Percentiles rank a stretch among this genome's conserved stretches.
Evolutionary conservation across 2,329 filamentous ascomycete genomes (phyloP).

Genomic region (Monilinia vaccinii-corymbosi): DNA sequence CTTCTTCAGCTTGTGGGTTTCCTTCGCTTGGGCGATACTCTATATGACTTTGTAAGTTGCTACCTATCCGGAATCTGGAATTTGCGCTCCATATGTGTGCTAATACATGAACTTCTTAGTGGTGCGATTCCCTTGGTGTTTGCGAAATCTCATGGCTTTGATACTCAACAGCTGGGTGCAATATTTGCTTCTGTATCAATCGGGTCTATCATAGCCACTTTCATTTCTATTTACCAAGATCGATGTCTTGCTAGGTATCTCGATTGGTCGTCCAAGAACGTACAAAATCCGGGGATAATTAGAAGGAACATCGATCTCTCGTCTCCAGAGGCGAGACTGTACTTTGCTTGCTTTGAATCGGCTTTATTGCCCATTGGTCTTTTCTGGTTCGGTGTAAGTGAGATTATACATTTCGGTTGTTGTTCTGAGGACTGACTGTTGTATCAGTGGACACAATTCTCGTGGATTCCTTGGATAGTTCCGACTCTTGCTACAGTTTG

Average conservation of each 20-base stretch:
- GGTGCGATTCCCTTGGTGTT: constrained; percentile 75
- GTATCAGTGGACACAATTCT: constrained; percentile 58
- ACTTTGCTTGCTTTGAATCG: constrained; percentile 72
- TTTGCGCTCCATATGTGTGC: not conserved
- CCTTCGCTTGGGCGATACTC: constrained; percentile 82
- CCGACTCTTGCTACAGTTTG: constrained; percentile 62
- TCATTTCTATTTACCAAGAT: constrained; percentile 65
- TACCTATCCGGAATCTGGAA: not conserved
- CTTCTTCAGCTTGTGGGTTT: constrained; percentile 82
- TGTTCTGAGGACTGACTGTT: not conserved
- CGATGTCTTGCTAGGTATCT: constrained; percentile 44
- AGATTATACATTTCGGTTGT: not conserved
- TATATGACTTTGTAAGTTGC: constrained; percentile 61
- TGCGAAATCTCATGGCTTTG: constrained; percentile 56
- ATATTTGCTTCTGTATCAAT: constrained; percentile 67
- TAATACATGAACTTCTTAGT: constrained; percentile 1
- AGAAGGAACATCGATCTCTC: constrained; percentile 27
- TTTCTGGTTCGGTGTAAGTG: constrained; percentile 42
- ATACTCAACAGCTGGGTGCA: constrained; percentile 55
- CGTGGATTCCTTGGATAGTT: constrained; percentile 60
- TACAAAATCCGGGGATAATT: constrained; percentile 13
- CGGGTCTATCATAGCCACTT: constrained; percentile 56
- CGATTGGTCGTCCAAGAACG: constrained; percentile 21
- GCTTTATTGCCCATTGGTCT: constrained; percentile 69
- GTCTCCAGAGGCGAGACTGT: constrained; percentile 68